Evolutionary conservation across 345 rosid species (phyloP).

Genomic region (Cochlearia excelsa): DNA sequence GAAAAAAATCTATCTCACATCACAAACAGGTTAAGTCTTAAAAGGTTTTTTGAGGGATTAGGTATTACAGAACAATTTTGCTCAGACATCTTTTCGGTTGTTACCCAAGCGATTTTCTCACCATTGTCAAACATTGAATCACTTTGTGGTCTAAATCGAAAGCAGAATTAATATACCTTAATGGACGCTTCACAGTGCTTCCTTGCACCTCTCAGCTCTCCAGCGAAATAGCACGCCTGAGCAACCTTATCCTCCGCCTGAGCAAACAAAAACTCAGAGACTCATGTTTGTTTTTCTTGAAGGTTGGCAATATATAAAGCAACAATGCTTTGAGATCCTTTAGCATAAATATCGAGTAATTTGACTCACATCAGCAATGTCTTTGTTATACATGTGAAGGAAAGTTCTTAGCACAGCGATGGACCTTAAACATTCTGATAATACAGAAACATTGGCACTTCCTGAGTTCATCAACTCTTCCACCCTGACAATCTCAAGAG

Average conservation of each 20-base stretch:
- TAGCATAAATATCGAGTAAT: neutral
- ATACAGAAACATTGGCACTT: conserved; percentile 32
- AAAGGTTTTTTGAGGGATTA: conserved; percentile 5
- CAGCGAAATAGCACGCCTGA: conserved; percentile 57
- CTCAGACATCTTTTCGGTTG: neutral
- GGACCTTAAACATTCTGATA: conserved; percentile 56
- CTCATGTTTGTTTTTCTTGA: neutral
- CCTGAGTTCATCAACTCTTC: conserved; percentile 43
- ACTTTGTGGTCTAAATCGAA: conserved; percentile 3
- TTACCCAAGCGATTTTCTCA: conserved; percentile 1
- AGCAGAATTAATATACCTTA: conserved; percentile 39
- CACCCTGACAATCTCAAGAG: conserved; percentile 42
- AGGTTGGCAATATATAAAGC: neutral
- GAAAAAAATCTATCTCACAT: conserved; percentile 2
- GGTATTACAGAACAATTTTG: neutral
- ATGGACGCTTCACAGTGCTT: conserved; percentile 66
- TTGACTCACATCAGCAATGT: conserved; percentile 68
- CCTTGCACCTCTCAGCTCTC: conserved; percentile 52
- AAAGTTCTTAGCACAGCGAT: conserved; percentile 48
- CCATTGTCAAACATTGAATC: conserved; percentile 1
- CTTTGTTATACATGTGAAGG: conserved; percentile 64
- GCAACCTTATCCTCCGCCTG: conserved; percentile 77
- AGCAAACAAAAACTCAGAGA: conserved; percentile 16
- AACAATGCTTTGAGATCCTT: conserved; percentile 6
- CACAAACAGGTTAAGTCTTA: neutral